Conservation (phyloP, 2,329 filamentous ascomycete genomes). For the Colletotrichum chlorophyti region DNA sequence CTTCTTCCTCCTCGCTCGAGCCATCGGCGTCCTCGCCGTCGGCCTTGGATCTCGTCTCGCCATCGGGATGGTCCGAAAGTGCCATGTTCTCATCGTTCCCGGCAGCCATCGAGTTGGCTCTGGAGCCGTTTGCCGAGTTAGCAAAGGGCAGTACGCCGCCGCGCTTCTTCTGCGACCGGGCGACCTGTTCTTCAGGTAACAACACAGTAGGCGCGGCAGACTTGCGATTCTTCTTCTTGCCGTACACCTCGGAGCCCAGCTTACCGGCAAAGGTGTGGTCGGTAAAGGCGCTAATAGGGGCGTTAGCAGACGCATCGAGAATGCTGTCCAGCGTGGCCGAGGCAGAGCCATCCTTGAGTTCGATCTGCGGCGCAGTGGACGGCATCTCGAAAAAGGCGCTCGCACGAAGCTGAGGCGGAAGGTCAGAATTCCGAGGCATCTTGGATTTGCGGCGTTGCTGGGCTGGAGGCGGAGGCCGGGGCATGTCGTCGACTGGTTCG, state of each 20-base stretch:
- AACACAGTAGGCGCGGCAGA: conserved; percentile 38
- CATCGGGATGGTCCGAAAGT: conserved; percentile 32
- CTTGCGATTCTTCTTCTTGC: conserved; percentile 56
- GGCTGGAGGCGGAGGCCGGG: conserved; percentile 13
- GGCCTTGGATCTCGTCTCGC: conserved; percentile 38
- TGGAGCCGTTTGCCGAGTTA: conserved; percentile 37
- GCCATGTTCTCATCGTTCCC: conserved; percentile 34
- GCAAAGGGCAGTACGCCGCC: conserved; percentile 57
- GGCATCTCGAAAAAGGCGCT: conserved; percentile 87
- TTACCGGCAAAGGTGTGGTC: conserved; percentile 85
- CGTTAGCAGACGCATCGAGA: conserved; percentile 84
- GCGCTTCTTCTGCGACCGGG: conserved; percentile 49
- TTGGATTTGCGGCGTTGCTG: conserved; percentile 41
- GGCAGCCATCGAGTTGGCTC: conserved; percentile 4
- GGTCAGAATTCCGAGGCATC: conserved; percentile 36
- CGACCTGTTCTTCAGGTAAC: conserved; percentile 30
- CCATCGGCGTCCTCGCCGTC: conserved; percentile 36
- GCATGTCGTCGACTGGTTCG: neutral
- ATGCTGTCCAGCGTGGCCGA: conserved; percentile 90
- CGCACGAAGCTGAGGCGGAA: conserved; percentile 88
- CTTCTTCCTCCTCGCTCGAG: conserved; percentile 44
- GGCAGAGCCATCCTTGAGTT: conserved; percentile 79
- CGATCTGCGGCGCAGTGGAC: conserved; percentile 56
- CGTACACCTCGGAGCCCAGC: conserved; percentile 78
- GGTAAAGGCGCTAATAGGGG: conserved; percentile 90